phyloP scores from a whole-genome alignment of 1,284 basidiomycete genomes.

The Boletus sp. region DNA sequence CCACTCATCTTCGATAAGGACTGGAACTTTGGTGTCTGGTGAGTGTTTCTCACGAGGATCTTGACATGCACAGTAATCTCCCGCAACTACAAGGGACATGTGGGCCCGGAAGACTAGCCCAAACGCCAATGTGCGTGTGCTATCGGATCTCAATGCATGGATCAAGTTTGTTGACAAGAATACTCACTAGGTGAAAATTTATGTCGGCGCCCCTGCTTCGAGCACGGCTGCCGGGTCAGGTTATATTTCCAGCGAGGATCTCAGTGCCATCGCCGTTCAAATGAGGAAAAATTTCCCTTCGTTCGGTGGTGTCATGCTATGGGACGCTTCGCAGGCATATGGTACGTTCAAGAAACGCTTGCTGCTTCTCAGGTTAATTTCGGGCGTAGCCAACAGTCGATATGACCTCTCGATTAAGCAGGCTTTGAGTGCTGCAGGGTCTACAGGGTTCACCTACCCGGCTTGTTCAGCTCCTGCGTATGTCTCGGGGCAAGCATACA shows the following conservation, averaged over 20 bases:
- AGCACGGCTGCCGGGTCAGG: slow-evolving; percentile 48
- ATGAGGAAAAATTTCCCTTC: slow-evolving; percentile 64
- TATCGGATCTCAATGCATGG: background rate
- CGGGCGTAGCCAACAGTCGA: slow-evolving; percentile 48
- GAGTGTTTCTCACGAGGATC: slow-evolving; percentile 5
- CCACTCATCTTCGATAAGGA: slow-evolving; percentile 30
- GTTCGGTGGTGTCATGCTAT: slow-evolving; percentile 71
- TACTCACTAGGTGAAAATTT: slow-evolving; percentile 43
- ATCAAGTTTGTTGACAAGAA: slow-evolving; percentile 4
- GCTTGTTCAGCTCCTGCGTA: slow-evolving; percentile 55
- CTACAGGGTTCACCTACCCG: slow-evolving; percentile 63
- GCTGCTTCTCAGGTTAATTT: slow-evolving; percentile 1
- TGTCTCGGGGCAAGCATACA: slow-evolving; percentile 47
- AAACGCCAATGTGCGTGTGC: slow-evolving; percentile 43
- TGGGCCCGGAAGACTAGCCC: slow-evolving; percentile 60
- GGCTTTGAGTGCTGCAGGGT: slow-evolving; percentile 54
- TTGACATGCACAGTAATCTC: slow-evolving; percentile 3
- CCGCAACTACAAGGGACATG: slow-evolving; percentile 43
- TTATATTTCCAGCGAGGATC: slow-evolving; percentile 44
- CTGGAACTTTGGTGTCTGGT: slow-evolving; percentile 56
- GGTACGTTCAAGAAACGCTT: slow-evolving; percentile 35
- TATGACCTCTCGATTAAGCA: slow-evolving; percentile 62
- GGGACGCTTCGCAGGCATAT: slow-evolving; percentile 69
- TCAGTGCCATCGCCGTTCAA: slow-evolving; percentile 47
- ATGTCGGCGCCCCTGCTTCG: slow-evolving; percentile 58